Percentiles rank a stretch among this genome's conserved stretches.
These are phyloP conservation scores for Trichoderma citrinoviride DNA, from an alignment of 2,329 filamentous ascomycete species.

Conservation along the genomic window DNA sequence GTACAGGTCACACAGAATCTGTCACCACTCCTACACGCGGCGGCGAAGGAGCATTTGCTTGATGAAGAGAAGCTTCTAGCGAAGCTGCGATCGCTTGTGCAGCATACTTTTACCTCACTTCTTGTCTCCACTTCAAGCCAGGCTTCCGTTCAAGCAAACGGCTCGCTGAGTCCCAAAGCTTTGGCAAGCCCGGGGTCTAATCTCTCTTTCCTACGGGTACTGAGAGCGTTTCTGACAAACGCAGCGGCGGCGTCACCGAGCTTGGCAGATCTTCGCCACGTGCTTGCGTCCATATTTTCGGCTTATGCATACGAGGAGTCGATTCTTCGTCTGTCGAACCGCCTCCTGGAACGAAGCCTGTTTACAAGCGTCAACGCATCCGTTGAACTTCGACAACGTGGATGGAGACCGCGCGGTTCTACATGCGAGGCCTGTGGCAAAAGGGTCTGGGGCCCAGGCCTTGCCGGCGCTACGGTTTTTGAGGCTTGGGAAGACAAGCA, in stretches of 20 bases:
- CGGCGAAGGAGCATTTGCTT: slow-evolving; percentile 34
- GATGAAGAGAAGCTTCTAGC: slow-evolving; percentile 62
- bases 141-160: slow-evolving; percentile 50
- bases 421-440: slow-evolving; percentile 83
- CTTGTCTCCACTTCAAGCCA: slow-evolving; percentile 68
- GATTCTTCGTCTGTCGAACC: slow-evolving; percentile 79
- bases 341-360: slow-evolving; percentile 81
- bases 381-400: slow-evolving; percentile 71
- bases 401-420: slow-evolving; percentile 85
- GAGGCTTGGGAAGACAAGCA: slow-evolving; percentile 73
- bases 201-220: slow-evolving; percentile 80
- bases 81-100: slow-evolving; percentile 74
- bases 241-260: slow-evolving; percentile 81
- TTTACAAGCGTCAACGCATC: slow-evolving; percentile 80
- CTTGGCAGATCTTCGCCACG: slow-evolving; percentile 78
- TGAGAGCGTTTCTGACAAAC: slow-evolving; percentile 82
- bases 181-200: slow-evolving; percentile 49
- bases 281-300: slow-evolving; percentile 86
- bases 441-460: slow-evolving; percentile 85
- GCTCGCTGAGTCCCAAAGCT: slow-evolving; percentile 36
- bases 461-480: slow-evolving; percentile 68
- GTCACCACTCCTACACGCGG: slow-evolving; percentile 51
- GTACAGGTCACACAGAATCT: slow-evolving; percentile 64
- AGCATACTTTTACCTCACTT: slow-evolving; percentile 85
- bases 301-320: slow-evolving; percentile 95